Percentiles rank a stretch among this genome's conserved stretches.
Evolutionary conservation across 192 early-diverging fungal genomes (phyloP).

Genomic region (Coemansia erecta): DNA sequence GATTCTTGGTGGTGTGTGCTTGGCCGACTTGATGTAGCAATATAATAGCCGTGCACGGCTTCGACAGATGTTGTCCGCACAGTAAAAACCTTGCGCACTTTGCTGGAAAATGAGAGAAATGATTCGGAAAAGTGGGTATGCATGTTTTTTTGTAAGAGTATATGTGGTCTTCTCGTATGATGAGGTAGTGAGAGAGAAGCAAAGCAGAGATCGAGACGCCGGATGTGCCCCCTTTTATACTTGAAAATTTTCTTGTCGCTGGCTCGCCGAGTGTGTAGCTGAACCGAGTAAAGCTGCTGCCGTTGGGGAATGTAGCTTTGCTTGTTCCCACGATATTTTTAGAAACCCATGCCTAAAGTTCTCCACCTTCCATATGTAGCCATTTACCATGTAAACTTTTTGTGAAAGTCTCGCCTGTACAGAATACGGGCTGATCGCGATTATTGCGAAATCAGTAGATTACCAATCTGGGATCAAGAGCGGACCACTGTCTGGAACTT

Average conservation of each 20-base stretch:
- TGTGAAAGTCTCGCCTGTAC: background rate
- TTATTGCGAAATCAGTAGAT: background rate
- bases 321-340: background rate
- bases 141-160: too few species aligned
- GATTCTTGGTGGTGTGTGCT: background rate
- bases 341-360: too few species aligned
- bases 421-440: too few species aligned
- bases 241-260: background rate
- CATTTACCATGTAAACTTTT: background rate
- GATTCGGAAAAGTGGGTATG: too few species aligned
- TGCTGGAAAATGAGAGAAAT: too few species aligned
- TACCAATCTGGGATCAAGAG: background rate
- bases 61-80: background rate
- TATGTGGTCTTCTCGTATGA: too few species aligned
- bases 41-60: background rate
- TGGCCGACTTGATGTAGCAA: background rate
- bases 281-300: background rate
- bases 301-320: too few species aligned
- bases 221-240: conserved; percentile 2
- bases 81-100: background rate
- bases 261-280: too few species aligned
- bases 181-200: too few species aligned
- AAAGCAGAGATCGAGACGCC: background rate
- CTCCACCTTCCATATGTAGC: background rate
- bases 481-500: background rate